Base-by-base conservation (phyloP, 108 stramenopile genomes). In the Cylindrotheca closterium region DNA sequence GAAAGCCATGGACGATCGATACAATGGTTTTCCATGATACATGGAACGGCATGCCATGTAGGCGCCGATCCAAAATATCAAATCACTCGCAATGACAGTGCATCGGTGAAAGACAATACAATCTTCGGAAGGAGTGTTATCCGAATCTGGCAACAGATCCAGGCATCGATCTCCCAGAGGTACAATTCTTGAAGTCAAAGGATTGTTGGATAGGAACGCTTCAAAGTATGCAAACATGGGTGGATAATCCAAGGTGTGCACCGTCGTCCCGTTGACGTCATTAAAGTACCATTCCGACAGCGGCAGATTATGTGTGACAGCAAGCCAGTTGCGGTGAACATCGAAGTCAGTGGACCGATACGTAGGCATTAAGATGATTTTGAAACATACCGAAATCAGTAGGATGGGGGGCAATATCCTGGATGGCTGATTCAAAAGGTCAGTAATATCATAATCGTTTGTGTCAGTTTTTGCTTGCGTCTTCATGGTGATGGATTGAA, bases 321-420 rank as follows among this genome's bases (percentile, higher is more conserved):
- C 94, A 23, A 97, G 76, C 98, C 98, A 98, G 68, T 97, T 96
- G 3, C 96, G 89, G 75, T 98, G 98, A 1, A 98, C 98, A 66
- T 96, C 87, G 70, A 94, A 94, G 62, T 96, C 96, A 4, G 96
- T 94, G n/a, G 86, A 88, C 54, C 73, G 69, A 69, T 96, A 96
- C 26, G 88, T 49, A 30, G 87, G 89, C 26, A 85, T 71, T 27
- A 91, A 60, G 23, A 94, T 68, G 15, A 83, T 65, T 55, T 92
- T 92, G 50, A 75, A n/a, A 46, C 75, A 65, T 10, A 79, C 74
- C 47, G 67, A 54, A 23, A 83, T 31, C 25, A 85, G 48, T 55
- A 92, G 79, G 27, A 79, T 71, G 54, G 79, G 84, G 12, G 79
- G 83, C 51, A 85, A 54, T 33, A 72, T 75, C 5, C 34, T 52